A percentile compares a stretch with the other conserved stretches of the same genome.
Conservation (phyloP, 257 asterid species). For the Galeopsis tetrahit region DNA sequence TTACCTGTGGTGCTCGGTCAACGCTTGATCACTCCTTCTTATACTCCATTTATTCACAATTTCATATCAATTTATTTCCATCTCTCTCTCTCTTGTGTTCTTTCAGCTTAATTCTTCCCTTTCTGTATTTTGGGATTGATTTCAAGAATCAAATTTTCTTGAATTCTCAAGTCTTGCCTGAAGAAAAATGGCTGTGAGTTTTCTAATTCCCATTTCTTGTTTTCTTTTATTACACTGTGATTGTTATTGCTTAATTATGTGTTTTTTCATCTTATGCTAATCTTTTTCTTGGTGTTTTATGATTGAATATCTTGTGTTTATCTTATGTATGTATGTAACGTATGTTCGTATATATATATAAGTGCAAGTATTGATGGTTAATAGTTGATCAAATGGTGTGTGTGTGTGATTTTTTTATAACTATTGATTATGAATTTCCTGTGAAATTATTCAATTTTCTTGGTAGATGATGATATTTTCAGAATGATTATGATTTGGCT, state of each 20-base stretch:
- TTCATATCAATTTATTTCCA: neutral
- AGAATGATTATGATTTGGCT: neutral
- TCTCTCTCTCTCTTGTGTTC: slow-evolving; percentile 15
- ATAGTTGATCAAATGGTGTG: slow-evolving; percentile 11
- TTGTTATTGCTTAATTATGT: neutral
- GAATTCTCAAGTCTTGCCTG: slow-evolving; percentile 1
- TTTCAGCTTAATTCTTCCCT: neutral
- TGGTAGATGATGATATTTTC: neutral
- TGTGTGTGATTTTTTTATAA: neutral
- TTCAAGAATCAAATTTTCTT: slow-evolving; percentile 11
- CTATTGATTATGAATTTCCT: neutral
- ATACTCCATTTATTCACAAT: neutral
- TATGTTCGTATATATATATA: neutral
- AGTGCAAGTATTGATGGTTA: neutral
- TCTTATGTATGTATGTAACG: neutral
- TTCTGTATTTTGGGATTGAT: neutral
- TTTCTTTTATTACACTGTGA: too few species aligned
- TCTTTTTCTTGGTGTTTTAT: neutral
- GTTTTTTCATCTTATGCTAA: neutral
- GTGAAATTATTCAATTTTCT: neutral
- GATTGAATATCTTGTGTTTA: neutral
- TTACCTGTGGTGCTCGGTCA: slow-evolving; percentile 39
- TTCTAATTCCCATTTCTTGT: neutral
- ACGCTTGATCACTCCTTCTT: slow-evolving; percentile 33
- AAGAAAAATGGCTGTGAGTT: slow-evolving; percentile 54